Percentiles rank a stretch among this genome's conserved stretches.
phyloP scores from a whole-genome alignment of 1,139 yeast genomes.

The Candida gigantensis region DNA sequence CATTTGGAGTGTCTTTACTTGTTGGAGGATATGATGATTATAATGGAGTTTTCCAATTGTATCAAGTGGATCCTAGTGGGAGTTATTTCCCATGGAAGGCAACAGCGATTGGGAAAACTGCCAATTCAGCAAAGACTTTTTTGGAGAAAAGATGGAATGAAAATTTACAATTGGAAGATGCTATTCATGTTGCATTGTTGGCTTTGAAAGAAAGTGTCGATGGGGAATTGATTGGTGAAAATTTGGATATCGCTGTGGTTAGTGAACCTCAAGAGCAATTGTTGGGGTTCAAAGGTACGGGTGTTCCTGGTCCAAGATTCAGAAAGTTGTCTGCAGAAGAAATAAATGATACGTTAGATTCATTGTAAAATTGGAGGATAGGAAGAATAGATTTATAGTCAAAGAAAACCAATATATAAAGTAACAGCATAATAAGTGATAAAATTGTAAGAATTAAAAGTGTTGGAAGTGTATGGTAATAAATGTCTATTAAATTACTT shows the following conservation, averaged over 20 bases:
- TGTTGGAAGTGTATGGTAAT: too few relatives aligned
- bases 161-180: constrained; percentile 95
- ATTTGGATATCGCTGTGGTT: constrained; percentile 88
- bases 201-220: constrained; percentile 96
- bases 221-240: constrained; percentile 96
- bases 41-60: constrained; percentile 72
- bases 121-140: constrained; percentile 92
- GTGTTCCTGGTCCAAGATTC: constrained; percentile 81
- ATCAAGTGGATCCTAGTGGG: constrained; percentile 98
- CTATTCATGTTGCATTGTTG: constrained; percentile 91
- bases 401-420: neutral
- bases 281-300: constrained; percentile 86
- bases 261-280: constrained; percentile 81
- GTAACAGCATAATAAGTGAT: neutral
- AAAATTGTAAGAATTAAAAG: too few relatives aligned
- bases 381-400: too few relatives aligned
- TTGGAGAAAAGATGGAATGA: constrained; percentile 98
- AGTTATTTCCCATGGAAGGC: constrained; percentile 99
- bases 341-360: constrained; percentile 91
- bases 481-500: too few relatives aligned
- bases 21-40: constrained; percentile 93
- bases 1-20: constrained; percentile 91
- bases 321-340: constrained; percentile 84
- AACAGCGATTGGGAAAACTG: constrained; percentile 96
- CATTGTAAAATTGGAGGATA: constrained; percentile 55